phyloP scores from a whole-genome alignment of 306 rosid species.

The Lotus japonicus region DNA sequence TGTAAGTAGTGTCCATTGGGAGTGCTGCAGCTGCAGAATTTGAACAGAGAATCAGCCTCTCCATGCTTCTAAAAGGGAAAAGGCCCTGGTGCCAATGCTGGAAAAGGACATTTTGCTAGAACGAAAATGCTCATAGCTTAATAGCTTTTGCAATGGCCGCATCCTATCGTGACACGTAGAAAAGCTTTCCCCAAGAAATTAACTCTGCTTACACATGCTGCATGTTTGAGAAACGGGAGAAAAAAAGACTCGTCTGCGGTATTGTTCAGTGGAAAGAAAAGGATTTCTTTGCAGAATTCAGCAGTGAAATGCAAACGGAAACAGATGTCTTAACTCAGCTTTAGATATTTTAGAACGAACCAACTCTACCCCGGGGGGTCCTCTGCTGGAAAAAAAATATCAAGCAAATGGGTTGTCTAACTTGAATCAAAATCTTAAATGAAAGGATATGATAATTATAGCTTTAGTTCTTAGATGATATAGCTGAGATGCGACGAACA shows the following conservation, averaged over 20 bases:
- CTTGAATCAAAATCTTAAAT: too few relatives aligned
- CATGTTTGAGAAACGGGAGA: background rate
- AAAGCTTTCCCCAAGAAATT: background rate
- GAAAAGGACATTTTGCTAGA: background rate
- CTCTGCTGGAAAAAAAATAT: too few relatives aligned
- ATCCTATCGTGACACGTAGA: background rate
- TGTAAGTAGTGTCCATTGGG: background rate
- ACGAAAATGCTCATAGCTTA: background rate
- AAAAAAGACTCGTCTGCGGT: background rate
- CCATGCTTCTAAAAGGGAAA: background rate
- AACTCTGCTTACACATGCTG: background rate
- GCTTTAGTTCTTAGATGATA: too few relatives aligned
- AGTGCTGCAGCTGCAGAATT: background rate
- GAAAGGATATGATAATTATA: too few relatives aligned
- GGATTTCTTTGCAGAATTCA: too few relatives aligned
- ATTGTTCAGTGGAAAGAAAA: background rate
- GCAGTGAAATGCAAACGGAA: too few relatives aligned
- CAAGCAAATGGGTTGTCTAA: too few relatives aligned
- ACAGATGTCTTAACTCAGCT: too few relatives aligned
- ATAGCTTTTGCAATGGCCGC: background rate
- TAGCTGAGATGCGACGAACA: too few relatives aligned
- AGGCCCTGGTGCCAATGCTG: background rate
- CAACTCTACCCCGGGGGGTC: too few relatives aligned
- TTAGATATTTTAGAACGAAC: too few relatives aligned
- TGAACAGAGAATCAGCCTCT: conserved; percentile 2